Evolutionary conservation across 75 land plant species (phyloP).

Genomic region (Ceratopteris richardii): DNA sequence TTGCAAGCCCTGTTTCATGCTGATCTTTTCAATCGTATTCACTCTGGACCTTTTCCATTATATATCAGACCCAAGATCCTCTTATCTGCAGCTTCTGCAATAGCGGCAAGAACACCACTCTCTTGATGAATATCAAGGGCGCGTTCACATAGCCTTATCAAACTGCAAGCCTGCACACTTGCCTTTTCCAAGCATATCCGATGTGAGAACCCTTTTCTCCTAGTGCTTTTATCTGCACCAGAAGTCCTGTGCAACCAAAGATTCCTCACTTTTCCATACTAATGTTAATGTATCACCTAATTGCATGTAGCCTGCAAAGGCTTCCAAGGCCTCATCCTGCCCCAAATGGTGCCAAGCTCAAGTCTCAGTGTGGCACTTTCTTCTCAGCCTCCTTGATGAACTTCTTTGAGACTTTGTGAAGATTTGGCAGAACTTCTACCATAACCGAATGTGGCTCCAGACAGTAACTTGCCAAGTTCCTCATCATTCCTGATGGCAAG

Average conservation of each 20-base stretch:
- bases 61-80: conserved; percentile 76
- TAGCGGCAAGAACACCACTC: conserved; percentile 49
- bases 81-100: conserved; percentile 78
- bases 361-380: too few species aligned
- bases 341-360: too few species aligned
- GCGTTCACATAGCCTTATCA: conserved; percentile 62
- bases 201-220: conserved; percentile 65
- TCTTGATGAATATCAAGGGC: conserved; percentile 53
- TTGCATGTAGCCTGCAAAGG: conserved; percentile 78
- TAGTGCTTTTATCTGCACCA: conserved; percentile 53
- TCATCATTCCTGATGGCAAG: too few species aligned
- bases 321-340: conserved; percentile 60
- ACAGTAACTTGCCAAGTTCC: too few species aligned
- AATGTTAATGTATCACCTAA: conserved; percentile 66
- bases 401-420: too few species aligned
- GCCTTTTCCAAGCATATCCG: conserved; percentile 76
- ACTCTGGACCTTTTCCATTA: conserved; percentile 73
- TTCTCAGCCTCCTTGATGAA: too few species aligned
- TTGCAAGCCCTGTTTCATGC: conserved; percentile 58
- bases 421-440: too few species aligned
- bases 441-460: too few species aligned
- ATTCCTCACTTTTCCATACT: conserved; percentile 44
- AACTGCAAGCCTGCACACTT: conserved; percentile 75
- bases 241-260: conserved; percentile 46
- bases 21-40: too few species aligned